Evolutionary conservation across 2,329 filamentous ascomycete genomes (phyloP), one percentile per base, ranked within the genome.

Genomic region (Endoconidiophora polonica): DNA sequence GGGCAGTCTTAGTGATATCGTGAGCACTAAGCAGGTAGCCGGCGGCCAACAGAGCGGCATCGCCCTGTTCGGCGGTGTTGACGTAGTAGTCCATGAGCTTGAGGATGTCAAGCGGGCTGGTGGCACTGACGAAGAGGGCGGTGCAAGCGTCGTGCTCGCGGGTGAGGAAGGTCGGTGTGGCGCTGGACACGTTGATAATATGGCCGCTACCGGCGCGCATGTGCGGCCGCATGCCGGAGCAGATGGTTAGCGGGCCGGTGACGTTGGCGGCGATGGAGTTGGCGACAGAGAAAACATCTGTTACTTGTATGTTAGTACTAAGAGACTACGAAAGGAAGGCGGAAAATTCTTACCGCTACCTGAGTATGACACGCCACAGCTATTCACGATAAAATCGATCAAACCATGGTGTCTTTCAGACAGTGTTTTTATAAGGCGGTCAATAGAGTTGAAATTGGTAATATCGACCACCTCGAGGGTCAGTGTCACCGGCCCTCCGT

Each of bases 201-300:
- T 49, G 47, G 16, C 47, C 47, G 14, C 26, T 49, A 20, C 3
- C 14, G 4, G 47, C 39, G 29, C 47, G 47, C 47, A 49, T 49
- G 14, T 49, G 5, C 20, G 47, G 40, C 2, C 18, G 12, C 14
- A 49, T 36, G 3, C 39, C 26, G 14, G 14, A 18, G 26, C 47
- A 36, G 12, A 49, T 49, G 41, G 47, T 33, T 5, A 49, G 29
- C 10, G 39, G 22, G 20, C 47, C 47, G 5, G 33, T 22, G 10
- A 44, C 14, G 26, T 49, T 41, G 16, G 33, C 29, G 20, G 39
- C 40, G 12, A 26, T 33, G 20, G 47, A 49, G 20, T 7, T 5
- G 20, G 18, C 5, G 39, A 43, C 47, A 43, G 47, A 26, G 3
- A 16, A 36, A 6, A 18, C 14, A n/a, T 23, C 7, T 49, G 47